phyloP scores from a whole-genome alignment of 1,284 basidiomycete species.

The Sanghuangporus sanghuang region DNA sequence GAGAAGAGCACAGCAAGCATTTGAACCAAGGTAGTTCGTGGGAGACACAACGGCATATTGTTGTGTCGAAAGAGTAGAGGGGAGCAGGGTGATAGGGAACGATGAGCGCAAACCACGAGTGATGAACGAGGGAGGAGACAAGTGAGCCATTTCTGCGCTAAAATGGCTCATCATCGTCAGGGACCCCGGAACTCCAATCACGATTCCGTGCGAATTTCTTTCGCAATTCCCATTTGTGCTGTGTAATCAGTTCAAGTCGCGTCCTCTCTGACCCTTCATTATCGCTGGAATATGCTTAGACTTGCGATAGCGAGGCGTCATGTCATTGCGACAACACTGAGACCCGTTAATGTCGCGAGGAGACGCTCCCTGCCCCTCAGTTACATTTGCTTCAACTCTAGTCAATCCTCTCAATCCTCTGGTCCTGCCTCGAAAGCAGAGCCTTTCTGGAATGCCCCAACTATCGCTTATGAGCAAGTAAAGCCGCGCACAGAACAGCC shows the following conservation, averaged over 20 bases:
- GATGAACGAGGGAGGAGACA: background rate
- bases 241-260: background rate
- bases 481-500: conserved; percentile 82
- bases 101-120: background rate
- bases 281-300: conserved; percentile 2
- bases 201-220: background rate
- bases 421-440: conserved; percentile 25
- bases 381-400: background rate
- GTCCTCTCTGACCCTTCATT: background rate
- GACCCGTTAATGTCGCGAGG: background rate
- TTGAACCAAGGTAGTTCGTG: background rate
- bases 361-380: background rate
- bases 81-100: background rate
- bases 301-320: conserved; percentile 8
- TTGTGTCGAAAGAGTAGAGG: background rate
- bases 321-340: background rate
- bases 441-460: conserved; percentile 62
- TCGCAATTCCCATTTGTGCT: background rate
- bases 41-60: background rate
- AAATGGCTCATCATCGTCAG: background rate
- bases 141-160: background rate
- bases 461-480: conserved; percentile 78
- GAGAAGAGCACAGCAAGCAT: too few relatives aligned
- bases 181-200: background rate
- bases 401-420: conserved; percentile 26